Base-by-base conservation (phyloP, 805 yeast species). In the Candida methanosorbosa region DNA sequence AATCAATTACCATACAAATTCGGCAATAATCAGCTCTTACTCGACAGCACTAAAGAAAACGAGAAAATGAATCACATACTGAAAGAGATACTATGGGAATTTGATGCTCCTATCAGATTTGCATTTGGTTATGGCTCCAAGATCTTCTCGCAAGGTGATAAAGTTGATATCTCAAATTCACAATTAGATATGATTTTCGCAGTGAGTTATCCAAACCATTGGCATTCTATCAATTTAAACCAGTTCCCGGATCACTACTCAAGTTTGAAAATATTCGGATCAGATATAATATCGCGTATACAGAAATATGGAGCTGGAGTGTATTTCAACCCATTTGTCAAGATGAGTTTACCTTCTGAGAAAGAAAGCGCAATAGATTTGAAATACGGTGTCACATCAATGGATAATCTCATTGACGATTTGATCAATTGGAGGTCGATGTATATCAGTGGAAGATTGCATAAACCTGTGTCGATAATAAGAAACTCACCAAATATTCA, bases 71-170 rank as follows among this genome's bases (percentile, higher is more conserved):
- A 72, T 25, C 54, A 53, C 9, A 63, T 68, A 8, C 58, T 85
- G 20, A 53, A 66, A 14, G 53, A 64, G 3, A 66, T 81, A 3
- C 47, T 80, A 26, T 57, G 71, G 57, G 61, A 65, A 30, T 84
- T 84, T 56, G 62, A 74, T 28, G 81, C 90, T 1, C 88, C 92
- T 1, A 72, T 86, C 12, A 63, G 75, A 35, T 82, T 74, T 47
- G 79, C 95, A 1, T 83, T 90, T 58, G 98, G 97, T 0, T 90
- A 90, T 56, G 98, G 98, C 2, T 82, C 94, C 7, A 95, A 95
- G 4, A 95, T 92, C 1, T 83, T 92, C 48, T 68, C 75, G 25
- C 98, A 90, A 54, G 79, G 77, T 4, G 37, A 50, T 3, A 44
- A 52, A 9, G 51, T 55, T 11, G 67, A 68, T 24, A 28, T 38